phyloP scores from a whole-genome alignment of 1,139 yeast species.

The Scheffersomyces titani region DNA sequence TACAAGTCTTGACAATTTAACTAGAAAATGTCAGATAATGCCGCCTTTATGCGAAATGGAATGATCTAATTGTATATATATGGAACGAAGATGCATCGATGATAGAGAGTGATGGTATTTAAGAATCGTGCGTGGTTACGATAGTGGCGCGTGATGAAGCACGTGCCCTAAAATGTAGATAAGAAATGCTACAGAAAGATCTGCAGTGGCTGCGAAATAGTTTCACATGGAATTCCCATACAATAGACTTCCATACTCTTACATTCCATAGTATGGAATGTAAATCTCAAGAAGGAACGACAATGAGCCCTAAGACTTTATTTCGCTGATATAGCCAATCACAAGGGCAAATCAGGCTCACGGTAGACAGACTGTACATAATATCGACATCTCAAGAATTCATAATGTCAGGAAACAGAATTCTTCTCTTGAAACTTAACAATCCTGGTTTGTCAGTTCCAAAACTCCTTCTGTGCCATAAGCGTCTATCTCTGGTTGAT shows the following conservation, averaged over 20 bases:
- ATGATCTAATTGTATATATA: not conserved
- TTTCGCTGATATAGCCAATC: not conserved
- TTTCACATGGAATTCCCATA: no score
- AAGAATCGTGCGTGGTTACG: not conserved
- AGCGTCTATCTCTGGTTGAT: not conserved
- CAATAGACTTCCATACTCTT: not conserved
- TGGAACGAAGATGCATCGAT: not conserved
- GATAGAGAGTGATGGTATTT: not conserved
- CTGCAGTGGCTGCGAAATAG: not conserved
- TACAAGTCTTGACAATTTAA: no score
- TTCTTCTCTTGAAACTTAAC: not conserved
- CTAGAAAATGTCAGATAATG: not conserved
- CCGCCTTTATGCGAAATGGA: not conserved
- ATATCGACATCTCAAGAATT: not conserved
- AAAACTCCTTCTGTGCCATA: not conserved
- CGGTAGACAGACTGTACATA: not conserved
- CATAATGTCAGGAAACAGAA: not conserved
- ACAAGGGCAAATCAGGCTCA: no score
- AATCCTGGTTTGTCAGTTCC: not conserved
- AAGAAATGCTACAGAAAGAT: not conserved
- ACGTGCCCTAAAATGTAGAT: not conserved
- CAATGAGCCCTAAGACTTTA: not conserved
- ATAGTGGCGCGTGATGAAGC: not conserved
- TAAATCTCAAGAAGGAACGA: not conserved
- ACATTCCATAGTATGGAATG: not conserved